Conservation (phyloP, 129 eudicot genomes). For the Ambrosia artemisiifolia region DNA sequence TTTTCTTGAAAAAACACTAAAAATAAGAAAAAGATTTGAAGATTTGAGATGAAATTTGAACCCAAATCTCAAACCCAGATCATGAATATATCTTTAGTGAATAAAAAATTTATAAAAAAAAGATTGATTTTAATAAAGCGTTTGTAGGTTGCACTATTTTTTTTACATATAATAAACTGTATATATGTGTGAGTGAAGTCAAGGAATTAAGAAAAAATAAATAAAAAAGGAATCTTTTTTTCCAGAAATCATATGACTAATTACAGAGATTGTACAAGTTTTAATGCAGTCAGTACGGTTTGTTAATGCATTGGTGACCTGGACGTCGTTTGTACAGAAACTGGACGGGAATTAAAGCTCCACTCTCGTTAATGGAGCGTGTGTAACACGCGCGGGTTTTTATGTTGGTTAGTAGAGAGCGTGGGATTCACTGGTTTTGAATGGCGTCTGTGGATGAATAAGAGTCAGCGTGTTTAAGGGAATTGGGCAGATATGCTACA, state of each 20-base stretch:
- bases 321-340: background rate
- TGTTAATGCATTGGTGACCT: background rate
- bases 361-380: no score
- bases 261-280: background rate
- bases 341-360: no score
- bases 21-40: slow-evolving; percentile 14
- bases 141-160: slow-evolving; percentile 9
- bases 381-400: no score
- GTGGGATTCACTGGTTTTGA: no score
- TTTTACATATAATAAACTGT: background rate
- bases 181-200: background rate
- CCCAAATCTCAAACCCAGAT: slow-evolving; percentile 6
- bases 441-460: no score
- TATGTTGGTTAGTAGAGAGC: no score
- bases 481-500: no score
- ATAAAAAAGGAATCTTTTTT: slow-evolving; percentile 3
- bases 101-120: background rate
- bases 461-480: no score
- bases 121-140: slow-evolving; percentile 15
- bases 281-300: background rate
- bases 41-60: slow-evolving; percentile 8
- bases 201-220: background rate
- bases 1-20: background rate
- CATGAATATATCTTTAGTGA: slow-evolving; percentile 5
- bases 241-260: background rate